Base-by-base conservation (phyloP, 805 yeast species). In the Jamesozyma lodderae region DNA sequence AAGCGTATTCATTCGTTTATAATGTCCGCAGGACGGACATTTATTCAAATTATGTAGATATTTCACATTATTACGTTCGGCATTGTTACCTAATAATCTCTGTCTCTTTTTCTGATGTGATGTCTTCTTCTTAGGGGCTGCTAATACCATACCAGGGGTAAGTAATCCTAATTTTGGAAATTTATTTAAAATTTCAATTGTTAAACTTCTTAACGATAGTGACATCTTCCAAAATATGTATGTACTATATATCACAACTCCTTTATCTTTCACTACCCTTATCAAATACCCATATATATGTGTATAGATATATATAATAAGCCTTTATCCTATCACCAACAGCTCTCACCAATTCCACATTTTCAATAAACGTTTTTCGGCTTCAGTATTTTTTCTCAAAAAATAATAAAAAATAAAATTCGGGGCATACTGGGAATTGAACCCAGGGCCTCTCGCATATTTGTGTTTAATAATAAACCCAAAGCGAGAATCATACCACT, bases 1-100 rank as follows among this genome's bases (percentile, higher is more conserved):
- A 51, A 90, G 69, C 41, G 87, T 78, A 61, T 92, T 95, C 1
- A 92, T 77, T 55, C 96, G 73, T 64, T 90, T 92, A 51, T 76
- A 81, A 45, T 83, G 81, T 31, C 98, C 98, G 66, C 98, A 90
- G 0, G 95, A 81, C 3, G 97, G 96, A 59, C 98, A 90, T 59
- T 94, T 75, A 45, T 81, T 85, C 53, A 92, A 67, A 56, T 84
- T 80, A 40, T 78, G 73, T 46, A 83, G 69, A 36, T 79, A 78
- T 58, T 83, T 77, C 48, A 84, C 67, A 50, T 87, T 92, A 59
- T 86, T 90, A 33, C 39, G 33, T 10, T 32, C 19, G 14, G 40
- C 36, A 41, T 76, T 72, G 9, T 84, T 94, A 4, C 90, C 85
- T 47, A 84, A 75, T 49, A 81, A 76, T 64, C 88, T 77, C 57